Percentiles rank a stretch among this genome's conserved stretches.
Evolutionary conservation across 2,329 filamentous ascomycete genomes (phyloP).

Genomic region (Pseudocercospora eumusae): DNA sequence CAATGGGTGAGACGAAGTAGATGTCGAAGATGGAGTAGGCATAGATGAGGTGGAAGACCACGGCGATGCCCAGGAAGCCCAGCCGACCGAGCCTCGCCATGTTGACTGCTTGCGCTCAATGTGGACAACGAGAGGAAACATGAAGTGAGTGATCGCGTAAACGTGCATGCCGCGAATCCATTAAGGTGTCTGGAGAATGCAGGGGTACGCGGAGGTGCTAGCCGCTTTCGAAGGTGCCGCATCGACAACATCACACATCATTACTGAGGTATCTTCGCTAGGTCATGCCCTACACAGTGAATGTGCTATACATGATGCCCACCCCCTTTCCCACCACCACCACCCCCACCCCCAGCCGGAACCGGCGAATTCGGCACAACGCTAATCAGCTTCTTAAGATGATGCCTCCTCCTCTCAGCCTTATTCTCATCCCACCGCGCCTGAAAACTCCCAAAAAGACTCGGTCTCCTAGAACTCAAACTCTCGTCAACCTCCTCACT

Average conservation of each 20-base stretch:
- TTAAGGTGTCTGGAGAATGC: neutral
- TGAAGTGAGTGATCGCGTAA: neutral
- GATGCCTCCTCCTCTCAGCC: slow-evolving; percentile 37
- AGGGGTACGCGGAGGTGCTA: neutral
- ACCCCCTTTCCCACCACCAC: neutral
- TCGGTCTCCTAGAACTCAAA: slow-evolving; percentile 14
- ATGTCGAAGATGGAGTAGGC: slow-evolving; percentile 97
- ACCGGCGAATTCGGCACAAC: slow-evolving; percentile 28
- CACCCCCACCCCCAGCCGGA: neutral
- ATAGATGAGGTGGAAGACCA: slow-evolving; percentile 91
- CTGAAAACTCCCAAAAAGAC: slow-evolving; percentile 24
- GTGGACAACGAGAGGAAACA: neutral
- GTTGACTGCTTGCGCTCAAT: slow-evolving; percentile 17
- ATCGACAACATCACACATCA: neutral
- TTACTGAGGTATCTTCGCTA: no score
- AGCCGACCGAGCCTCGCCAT: slow-evolving; percentile 66
- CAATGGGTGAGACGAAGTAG: slow-evolving; percentile 97
- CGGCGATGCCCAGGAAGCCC: slow-evolving; percentile 82
- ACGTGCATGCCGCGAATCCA: neutral
- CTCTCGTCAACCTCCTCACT: slow-evolving; percentile 14
- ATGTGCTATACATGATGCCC: no score
- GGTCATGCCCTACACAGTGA: no score
- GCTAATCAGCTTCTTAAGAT: slow-evolving; percentile 39
- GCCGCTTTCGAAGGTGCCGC: neutral
- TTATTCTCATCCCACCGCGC: slow-evolving; percentile 31